Evolutionary conservation across 306 rosid species (phyloP).

Genomic region (Carpinus fangiana): DNA sequence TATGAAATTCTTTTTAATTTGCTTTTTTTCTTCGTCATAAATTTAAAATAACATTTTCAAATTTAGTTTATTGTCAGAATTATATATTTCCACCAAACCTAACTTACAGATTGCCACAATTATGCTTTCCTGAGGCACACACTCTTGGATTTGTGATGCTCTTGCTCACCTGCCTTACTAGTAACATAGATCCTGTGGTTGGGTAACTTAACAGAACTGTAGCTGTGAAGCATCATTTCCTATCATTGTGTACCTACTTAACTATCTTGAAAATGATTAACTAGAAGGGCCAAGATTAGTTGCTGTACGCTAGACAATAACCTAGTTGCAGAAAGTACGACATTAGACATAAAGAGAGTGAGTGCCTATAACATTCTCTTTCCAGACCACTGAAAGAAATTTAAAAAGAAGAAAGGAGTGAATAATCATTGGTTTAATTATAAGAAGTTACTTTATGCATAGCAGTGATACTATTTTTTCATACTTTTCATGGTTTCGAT

Average conservation of each 20-base stretch:
- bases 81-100: not conserved
- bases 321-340: not conserved
- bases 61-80: not conserved
- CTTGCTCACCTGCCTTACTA: not conserved
- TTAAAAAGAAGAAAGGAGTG: not conserved
- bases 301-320: not conserved
- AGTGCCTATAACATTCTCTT: not conserved
- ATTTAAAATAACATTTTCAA: not conserved
- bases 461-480: not conserved
- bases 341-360: not conserved
- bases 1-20: not conserved
- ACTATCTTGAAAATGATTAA: not conserved
- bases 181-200: not conserved
- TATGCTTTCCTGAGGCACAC: not conserved
- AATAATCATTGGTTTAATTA: not conserved
- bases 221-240: not conserved
- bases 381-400: not conserved
- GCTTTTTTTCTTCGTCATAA: not conserved
- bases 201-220: not conserved
- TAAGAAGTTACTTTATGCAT: not conserved
- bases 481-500: constrained; percentile 22
- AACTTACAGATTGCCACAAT: not conserved
- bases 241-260: not conserved
- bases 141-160: constrained; percentile 6
- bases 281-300: not conserved